Conservation (phyloP, 1,139 yeast genomes). For the Taphrina confusa region DNA sequence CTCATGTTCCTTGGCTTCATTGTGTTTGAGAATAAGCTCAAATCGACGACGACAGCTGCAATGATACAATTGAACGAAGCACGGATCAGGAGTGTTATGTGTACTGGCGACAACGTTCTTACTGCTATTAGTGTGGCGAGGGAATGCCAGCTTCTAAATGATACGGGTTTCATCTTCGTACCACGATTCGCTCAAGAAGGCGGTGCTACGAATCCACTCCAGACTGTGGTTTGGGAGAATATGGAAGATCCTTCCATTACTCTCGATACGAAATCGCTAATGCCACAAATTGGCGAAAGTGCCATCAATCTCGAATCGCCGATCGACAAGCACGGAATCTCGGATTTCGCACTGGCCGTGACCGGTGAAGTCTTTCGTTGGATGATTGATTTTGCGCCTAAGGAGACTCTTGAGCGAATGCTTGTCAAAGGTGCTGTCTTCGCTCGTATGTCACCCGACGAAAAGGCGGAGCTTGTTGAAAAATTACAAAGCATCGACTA, state of each 20-base stretch:
- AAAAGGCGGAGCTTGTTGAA: conserved; percentile 90
- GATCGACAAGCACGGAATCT: conserved; percentile 39
- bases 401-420: conserved; percentile 54
- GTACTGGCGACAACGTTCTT: conserved; percentile 93
- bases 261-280: conserved; percentile 65
- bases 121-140: conserved; percentile 92
- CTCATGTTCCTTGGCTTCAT: conserved; percentile 82
- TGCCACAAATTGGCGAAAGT: conserved; percentile 48
- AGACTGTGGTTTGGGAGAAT: conserved; percentile 46
- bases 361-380: conserved; percentile 90
- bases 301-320: conserved; percentile 7
- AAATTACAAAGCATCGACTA: conserved; percentile 80
- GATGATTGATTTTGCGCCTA: conserved; percentile 54
- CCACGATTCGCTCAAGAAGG: conserved; percentile 57
- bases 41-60: conserved; percentile 64
- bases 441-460: conserved; percentile 99
- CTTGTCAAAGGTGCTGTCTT: conserved; percentile 74
- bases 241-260: conserved; percentile 46
- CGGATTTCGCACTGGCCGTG: conserved; percentile 59
- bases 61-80: conserved; percentile 64
- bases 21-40: conserved; percentile 86
- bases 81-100: conserved; percentile 81
- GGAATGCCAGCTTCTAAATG: conserved; percentile 69
- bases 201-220: conserved; percentile 27
- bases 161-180: conserved; percentile 58